These are phyloP conservation scores for Ustilago tritici DNA, from an alignment of 1,284 basidiomycete species.

Conservation along the genomic window DNA sequence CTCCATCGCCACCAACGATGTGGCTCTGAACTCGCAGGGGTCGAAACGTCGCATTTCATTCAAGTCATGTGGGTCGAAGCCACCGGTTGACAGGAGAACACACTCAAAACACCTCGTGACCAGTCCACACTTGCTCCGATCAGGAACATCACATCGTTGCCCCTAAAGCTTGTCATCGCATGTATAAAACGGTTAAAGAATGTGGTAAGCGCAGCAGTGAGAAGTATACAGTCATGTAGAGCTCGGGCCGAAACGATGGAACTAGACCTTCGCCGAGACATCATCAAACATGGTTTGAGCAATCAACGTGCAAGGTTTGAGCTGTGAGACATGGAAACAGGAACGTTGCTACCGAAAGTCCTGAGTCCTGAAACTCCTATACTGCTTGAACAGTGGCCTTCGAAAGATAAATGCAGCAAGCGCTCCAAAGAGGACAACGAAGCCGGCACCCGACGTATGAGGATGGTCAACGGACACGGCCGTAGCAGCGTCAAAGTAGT, in stretches of 20 bases:
- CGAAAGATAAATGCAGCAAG: conserved; percentile 8
- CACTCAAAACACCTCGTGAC: not conserved
- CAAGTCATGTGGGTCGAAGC: not conserved
- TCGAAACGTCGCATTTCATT: not conserved
- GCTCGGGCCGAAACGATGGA: not conserved
- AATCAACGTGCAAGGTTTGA: not conserved
- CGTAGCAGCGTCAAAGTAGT: conserved; percentile 7
- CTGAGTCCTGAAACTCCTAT: not conserved
- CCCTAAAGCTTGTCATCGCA: not conserved
- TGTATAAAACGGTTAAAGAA: not conserved
- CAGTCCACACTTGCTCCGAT: not conserved
- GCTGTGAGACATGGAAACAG: conserved; percentile 4
- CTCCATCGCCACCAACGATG: not conserved
- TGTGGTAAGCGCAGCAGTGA: not conserved
- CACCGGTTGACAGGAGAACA: not conserved
- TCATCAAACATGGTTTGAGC: not conserved
- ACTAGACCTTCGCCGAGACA: not conserved
- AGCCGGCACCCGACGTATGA: conserved; percentile 8
- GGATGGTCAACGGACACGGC: conserved; percentile 7
- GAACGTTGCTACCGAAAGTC: not conserved
- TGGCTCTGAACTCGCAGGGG: not conserved
- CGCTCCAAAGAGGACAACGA: not conserved
- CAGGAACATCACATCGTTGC: not conserved
- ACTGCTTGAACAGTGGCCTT: conserved; percentile 8
- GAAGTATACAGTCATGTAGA: not conserved